Evolutionary conservation across 371 early-diverging fungal genomes (phyloP).

Genomic region (Syncephalastrum sp.): DNA sequence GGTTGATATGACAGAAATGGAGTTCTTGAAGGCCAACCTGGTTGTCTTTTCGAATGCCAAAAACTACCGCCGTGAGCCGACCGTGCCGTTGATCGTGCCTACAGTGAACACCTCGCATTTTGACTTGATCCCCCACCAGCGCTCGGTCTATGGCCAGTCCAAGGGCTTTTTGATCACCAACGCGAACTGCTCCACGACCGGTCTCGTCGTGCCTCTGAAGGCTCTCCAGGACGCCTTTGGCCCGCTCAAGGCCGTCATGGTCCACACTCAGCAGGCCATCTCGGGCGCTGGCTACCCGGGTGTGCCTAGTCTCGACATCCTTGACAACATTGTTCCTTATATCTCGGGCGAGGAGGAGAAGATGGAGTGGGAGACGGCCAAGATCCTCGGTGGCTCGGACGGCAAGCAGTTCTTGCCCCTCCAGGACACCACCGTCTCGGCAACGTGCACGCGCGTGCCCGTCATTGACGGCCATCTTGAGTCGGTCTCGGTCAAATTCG

Average conservation of each 20-base stretch:
- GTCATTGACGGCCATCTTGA: constrained; percentile 96
- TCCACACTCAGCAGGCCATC: constrained; percentile 94
- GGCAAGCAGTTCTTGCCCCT: constrained; percentile 50
- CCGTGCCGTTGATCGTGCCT: constrained; percentile 92
- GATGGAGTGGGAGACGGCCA: constrained; percentile 91
- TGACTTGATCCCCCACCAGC: constrained; percentile 76
- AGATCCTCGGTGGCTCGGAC: constrained; percentile 81
- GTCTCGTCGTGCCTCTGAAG: constrained; percentile 89
- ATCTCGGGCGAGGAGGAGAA: constrained; percentile 97
- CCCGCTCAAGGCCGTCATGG: constrained; percentile 72
- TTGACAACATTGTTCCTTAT: constrained; percentile 93
- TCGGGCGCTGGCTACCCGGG: constrained; percentile 98
- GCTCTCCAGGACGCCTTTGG: constrained; percentile 90
- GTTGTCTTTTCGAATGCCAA: constrained; percentile 95
- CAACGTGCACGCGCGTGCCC: constrained; percentile 95
- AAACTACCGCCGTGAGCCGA: constrained; percentile 87
- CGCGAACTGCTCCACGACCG: constrained; percentile 97
- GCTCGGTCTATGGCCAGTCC: constrained; percentile 53
- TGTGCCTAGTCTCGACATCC: constrained; percentile 88
- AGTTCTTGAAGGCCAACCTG: constrained; percentile 78
- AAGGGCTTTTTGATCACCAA: constrained; percentile 95
- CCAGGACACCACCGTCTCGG: constrained; percentile 71
- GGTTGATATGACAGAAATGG: constrained; percentile 60
- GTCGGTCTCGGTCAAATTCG: constrained; percentile 86
- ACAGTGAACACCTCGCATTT: constrained; percentile 89